Evolutionary conservation across 2,329 filamentous ascomycete genomes (phyloP), one percentile per base, ranked within the genome.

Genomic region (Ceratocystis smalleyi): DNA sequence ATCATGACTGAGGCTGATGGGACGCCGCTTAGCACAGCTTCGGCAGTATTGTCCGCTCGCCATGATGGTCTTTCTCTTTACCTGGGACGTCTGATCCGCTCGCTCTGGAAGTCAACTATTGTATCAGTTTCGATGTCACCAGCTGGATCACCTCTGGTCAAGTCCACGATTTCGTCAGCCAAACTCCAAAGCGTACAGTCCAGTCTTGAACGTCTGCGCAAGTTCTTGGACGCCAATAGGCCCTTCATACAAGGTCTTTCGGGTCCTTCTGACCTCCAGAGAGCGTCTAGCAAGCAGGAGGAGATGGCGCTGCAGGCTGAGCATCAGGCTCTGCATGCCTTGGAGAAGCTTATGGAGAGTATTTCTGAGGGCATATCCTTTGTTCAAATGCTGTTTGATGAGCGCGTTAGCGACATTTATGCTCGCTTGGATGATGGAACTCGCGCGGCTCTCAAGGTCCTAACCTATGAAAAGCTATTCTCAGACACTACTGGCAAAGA

Each of bases 341-440:
- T 99, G 60, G 83, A 95, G 67, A 85, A 87, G 68, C 79, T 99
- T 27, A 89, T 96, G 73, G 86, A 87, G 64, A 90, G 90, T 73
- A 94, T 96, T 47, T 91, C 94, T 6, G 94, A 99, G 73, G 94
- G 94, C 3, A 96, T 99, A 62, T 95, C 92, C 0, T 99, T 99
- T 70, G 90, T 96, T 3, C 80, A 92, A 24, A 94, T 96, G 72
- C 80, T 99, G 1, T 97, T 97, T 67, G 92, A 97, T 68, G 92
- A 99, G 77, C 85, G 88, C 10, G 85, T 96, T 3, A 84, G 90
- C 54, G 92, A 99, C 67, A 96, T 97, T 59, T 86, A 91, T 68
- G 77, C 84, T 4, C 80, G 88, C 3, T 78, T 99, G 4, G 84
- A 91, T 6, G 86, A 88, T 2, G 75, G 80, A 0, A 81, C 86